Evolutionary conservation across 2,329 filamentous ascomycete species (phyloP).

Genomic region (Sarocladium oryzae): DNA sequence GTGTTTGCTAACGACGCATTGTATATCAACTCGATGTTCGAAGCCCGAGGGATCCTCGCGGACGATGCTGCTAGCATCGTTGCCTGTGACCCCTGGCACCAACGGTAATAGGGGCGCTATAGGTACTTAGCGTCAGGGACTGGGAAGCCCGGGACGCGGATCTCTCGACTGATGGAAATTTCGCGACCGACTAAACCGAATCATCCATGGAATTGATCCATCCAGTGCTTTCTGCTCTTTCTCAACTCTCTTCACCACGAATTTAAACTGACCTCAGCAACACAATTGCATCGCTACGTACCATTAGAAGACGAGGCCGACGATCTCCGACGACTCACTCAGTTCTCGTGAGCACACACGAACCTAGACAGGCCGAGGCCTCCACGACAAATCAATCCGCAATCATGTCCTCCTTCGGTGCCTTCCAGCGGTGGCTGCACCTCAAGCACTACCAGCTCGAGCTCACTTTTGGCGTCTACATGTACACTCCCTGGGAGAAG

Average conservation of each 20-base stretch:
- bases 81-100: background rate
- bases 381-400: background rate
- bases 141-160: constrained; percentile 3
- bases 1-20: too few species aligned
- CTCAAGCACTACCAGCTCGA: constrained; percentile 98
- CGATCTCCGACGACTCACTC: too few species aligned
- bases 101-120: background rate
- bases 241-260: background rate
- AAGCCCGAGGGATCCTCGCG: too few species aligned
- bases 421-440: constrained; percentile 76
- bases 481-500: constrained; percentile 93
- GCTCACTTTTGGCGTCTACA: constrained; percentile 93
- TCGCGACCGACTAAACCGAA: constrained; percentile 1
- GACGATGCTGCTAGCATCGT: too few species aligned
- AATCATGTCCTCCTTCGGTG: constrained; percentile 34
- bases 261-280: background rate
- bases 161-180: background rate
- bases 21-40: too few species aligned
- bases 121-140: constrained; percentile 2
- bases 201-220: background rate
- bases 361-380: too few species aligned
- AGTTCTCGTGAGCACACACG: too few species aligned
- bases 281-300: background rate
- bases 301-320: too few species aligned
- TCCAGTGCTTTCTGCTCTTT: background rate